Evolutionary conservation across 345 rosid species (phyloP), one percentile per base, ranked within the genome.

Genomic region (Sonneratia alba): DNA sequence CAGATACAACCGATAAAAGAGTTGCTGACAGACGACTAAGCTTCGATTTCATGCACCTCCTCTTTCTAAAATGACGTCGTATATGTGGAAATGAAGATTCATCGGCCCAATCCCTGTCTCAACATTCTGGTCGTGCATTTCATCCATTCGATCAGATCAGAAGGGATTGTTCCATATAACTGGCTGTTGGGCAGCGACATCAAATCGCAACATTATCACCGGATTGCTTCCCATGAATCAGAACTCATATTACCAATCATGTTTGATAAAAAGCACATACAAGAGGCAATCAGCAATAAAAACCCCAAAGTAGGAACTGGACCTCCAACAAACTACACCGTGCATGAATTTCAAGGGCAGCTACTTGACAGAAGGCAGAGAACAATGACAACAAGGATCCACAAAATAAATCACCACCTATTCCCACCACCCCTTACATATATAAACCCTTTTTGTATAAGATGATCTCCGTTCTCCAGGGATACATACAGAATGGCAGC

Each of bases 371-470:
- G 10, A 63, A 67, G 57, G 72, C 36, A 19, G 37, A 72, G 12
- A 62, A 62, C 66, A 62, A 62, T 62, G 66, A 34, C 27, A 62
- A 4, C 38, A 27, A 34, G 12, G 38, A 27, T 13, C 4, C 27
- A 12, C 19, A 75, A 68, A 37, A 77, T 56, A 73, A 34, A 66
- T 47, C 68, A 21, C 47, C 57, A 38, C 45, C 75, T 67, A 81
- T 27, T n/a, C 72, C 42, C 70, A 48, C 66, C 66, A 13, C 66
- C 9, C 66, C 49, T 48, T 0, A 47, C 7, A 47, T 70, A 42
- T 42, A 42, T 42, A 42, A 47, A 15, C 53, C 66, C 59, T 56
- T 47, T 27, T 10, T 21, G 51, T 55, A 56, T 70, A 57, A 21
- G 55, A 34, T 48, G 45, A 49, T 53, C 64, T 70, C 16, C 6